Percentiles rank a stretch among this genome's conserved stretches.
Evolutionary conservation across 2,329 filamentous ascomycete species (phyloP).

Genomic region (Myriosclerotinia curreyana): DNA sequence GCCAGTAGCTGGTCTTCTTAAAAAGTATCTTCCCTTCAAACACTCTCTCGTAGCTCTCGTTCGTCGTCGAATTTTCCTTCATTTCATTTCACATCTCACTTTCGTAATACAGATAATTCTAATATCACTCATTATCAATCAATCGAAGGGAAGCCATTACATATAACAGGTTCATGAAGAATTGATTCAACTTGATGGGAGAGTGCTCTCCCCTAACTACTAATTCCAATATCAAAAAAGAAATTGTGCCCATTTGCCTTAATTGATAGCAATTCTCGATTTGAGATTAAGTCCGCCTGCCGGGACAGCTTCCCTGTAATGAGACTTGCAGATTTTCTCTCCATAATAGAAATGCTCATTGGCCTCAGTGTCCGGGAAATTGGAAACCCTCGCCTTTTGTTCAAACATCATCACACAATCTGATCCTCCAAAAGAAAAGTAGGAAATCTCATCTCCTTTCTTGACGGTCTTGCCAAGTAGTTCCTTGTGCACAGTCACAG

Average conservation of each 20-base stretch:
- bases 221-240: neutral
- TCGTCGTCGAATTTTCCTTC: neutral
- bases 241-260: neutral
- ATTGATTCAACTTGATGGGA: neutral
- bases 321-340: slow-evolving; percentile 13
- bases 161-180: neutral
- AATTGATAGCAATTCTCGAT: neutral
- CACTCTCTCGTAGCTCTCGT: too few species aligned
- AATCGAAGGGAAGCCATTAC: neutral
- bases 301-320: neutral
- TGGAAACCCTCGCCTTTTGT: slow-evolving; percentile 15
- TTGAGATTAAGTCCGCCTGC: neutral
- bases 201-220: neutral
- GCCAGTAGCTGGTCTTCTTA: too few species aligned
- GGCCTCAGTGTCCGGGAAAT: slow-evolving; percentile 13
- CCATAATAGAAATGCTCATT: slow-evolving; percentile 19
- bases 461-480: slow-evolving; percentile 27
- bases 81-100: too few species aligned
- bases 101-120: neutral
- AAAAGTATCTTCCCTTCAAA: too few species aligned
- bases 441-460: slow-evolving; percentile 46
- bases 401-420: slow-evolving; percentile 44
- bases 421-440: slow-evolving; percentile 46
- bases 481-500: slow-evolving; percentile 39
- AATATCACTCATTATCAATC: neutral